Conservation (phyloP, 805 yeast genomes). For the Jamesozyma piceae region DNA sequence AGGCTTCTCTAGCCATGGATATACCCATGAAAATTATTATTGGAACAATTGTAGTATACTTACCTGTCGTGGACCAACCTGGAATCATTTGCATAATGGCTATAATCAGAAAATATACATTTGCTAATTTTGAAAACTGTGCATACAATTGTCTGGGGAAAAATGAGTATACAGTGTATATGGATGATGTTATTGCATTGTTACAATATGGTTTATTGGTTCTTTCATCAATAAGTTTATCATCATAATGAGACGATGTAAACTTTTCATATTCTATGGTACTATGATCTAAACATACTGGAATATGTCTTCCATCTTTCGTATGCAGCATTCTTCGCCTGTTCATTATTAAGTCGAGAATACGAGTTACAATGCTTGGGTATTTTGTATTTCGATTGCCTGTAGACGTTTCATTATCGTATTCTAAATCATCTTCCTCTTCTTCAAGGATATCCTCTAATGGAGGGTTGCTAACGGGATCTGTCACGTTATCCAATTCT, state of each 20-base stretch:
- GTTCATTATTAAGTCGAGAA: conserved; percentile 34
- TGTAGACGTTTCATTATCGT: conserved; percentile 2
- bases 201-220: conserved; percentile 44
- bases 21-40: conserved; percentile 76
- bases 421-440: conserved; percentile 1
- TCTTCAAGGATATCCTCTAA: not conserved
- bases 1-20: conserved; percentile 87
- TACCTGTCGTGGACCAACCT: conserved; percentile 94
- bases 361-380: conserved; percentile 6
- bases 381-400: conserved; percentile 1
- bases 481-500: conserved; percentile 11
- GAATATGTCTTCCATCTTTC: conserved; percentile 66
- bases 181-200: conserved; percentile 76
- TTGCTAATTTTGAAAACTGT: conserved; percentile 89
- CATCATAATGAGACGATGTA: conserved; percentile 8
- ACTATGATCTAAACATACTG: conserved; percentile 42
- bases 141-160: conserved; percentile 82
- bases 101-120: conserved; percentile 78
- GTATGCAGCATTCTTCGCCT: conserved; percentile 42
- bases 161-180: conserved; percentile 72
- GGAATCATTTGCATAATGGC: conserved; percentile 94
- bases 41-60: conserved; percentile 88
- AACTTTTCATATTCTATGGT: conserved; percentile 16
- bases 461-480: not conserved
- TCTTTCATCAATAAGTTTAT: conserved; percentile 59